Evolutionary conservation across 1,139 yeast species (phyloP).

Genomic region (Suhomyces kunorum): DNA sequence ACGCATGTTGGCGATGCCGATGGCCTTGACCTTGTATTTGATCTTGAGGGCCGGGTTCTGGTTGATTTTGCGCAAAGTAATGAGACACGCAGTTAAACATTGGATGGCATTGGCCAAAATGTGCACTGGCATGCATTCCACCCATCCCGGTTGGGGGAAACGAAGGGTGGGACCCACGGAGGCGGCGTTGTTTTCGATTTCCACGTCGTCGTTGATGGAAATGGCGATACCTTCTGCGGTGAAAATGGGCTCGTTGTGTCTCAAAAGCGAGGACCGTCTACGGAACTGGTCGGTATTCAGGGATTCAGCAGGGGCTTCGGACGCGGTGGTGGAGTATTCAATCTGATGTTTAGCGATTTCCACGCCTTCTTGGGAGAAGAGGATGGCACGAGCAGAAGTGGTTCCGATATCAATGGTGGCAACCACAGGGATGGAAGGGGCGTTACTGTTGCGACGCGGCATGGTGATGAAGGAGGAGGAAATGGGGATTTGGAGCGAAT

Average conservation of each 20-base stretch:
- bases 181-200: conserved; percentile 58
- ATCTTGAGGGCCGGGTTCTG: conserved; percentile 50
- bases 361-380: conserved; percentile 70
- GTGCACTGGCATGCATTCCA: conserved; percentile 89
- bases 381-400: conserved; percentile 88
- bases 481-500: neutral
- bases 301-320: conserved; percentile 50
- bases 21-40: conserved; percentile 57
- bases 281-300: conserved; percentile 52
- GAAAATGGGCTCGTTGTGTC: conserved; percentile 60
- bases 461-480: conserved; percentile 17
- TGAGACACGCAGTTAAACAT: conserved; percentile 67
- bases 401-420: conserved; percentile 91
- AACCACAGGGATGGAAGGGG: conserved; percentile 49
- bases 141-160: conserved; percentile 88
- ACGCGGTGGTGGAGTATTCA: conserved; percentile 79
- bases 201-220: conserved; percentile 56
- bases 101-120: conserved; percentile 80
- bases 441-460: conserved; percentile 46
- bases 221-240: conserved; percentile 76
- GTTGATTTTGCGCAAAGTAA: conserved; percentile 58
- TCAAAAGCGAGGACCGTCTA: conserved; percentile 50
- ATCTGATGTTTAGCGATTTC: conserved; percentile 88
- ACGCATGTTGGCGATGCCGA: conserved; percentile 94
- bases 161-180: conserved; percentile 67